A percentile compares a stretch with the other conserved stretches of the same genome.
These are phyloP conservation scores for Bonia amplexicaulis DNA, from an alignment of 176 grass and related monocot species.

Conservation along the genomic window DNA sequence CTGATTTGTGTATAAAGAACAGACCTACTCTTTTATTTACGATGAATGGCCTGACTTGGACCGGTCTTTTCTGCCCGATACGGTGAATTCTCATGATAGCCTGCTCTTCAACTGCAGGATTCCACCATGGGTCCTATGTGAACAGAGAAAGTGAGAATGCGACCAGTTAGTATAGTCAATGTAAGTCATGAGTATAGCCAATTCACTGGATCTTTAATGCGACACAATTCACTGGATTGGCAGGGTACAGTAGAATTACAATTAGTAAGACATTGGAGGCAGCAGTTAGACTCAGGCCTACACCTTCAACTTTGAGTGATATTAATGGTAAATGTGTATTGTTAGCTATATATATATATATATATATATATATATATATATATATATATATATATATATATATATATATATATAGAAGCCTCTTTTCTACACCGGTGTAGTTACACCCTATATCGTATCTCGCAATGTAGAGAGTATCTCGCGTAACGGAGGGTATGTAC, in stretches of 20 bases:
- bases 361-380: too few species aligned
- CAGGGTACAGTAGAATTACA: slow-evolving; percentile 34
- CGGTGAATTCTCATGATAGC: slow-evolving; percentile 96
- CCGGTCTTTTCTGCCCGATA: slow-evolving; percentile 67
- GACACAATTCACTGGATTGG: not conserved
- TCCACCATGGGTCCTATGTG: slow-evolving; percentile 90
- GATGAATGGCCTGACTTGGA: slow-evolving; percentile 79
- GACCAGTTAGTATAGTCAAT: not conserved
- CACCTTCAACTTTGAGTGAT: slow-evolving; percentile 82
- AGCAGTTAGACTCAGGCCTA: slow-evolving; percentile 85
- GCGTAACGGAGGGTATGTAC: too few species aligned
- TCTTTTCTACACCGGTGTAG: too few species aligned
- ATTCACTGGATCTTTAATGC: not conserved
- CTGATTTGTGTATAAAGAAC: too few species aligned
- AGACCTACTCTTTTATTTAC: too few species aligned
- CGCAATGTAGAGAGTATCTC: too few species aligned
- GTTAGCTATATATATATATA: too few species aligned
- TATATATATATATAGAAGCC: too few species aligned
- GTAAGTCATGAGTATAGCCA: not conserved
- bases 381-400: too few species aligned
- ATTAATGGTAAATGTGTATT: slow-evolving; percentile 12
- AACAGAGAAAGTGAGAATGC: not conserved
- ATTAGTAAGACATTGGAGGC: slow-evolving; percentile 90
- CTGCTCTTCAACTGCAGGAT: slow-evolving; percentile 96
- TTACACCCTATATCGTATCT: too few species aligned